Base-by-base conservation (phyloP, 2,329 filamentous ascomycete genomes). In the Dactylellina leptospora region DNA sequence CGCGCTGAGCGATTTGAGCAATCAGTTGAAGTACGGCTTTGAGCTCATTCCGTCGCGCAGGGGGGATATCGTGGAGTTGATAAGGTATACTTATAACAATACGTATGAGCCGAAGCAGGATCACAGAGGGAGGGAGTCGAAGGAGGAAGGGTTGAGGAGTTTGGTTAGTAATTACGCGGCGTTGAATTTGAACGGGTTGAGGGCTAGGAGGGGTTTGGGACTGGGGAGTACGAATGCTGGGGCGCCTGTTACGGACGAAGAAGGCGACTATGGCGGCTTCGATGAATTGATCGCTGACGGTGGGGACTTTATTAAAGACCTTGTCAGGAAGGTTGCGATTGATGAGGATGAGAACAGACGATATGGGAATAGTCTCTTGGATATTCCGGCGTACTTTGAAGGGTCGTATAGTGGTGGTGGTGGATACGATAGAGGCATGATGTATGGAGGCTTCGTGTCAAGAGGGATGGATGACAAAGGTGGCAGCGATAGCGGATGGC, bases 41-140 rank as follows among this genome's bases (percentile, higher is more conserved):
- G 76, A 69, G 1, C 74, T 81, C 4, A 78, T 77, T 51, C 45
- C 61, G 5, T 74, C 76, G n/a, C 74, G 77, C 11, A 63, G 76
- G 2, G 70, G 40, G 1, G 77, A 78, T 47, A 74, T 82, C 10
- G 71, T 78, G n/a, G 76, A 77, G 16, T 69, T 81, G 53, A 54
- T 80, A 33, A 76, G 76, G n/a, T 81, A 79, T 63, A 76, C 76
- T 28, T 82, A 80, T 63, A 74, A 75, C 9, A 78, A 80, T 44
- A 80, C 80, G 13, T 71, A 71, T 30, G 66, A 71, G 30, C 66
- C 66, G n/a, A 71, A 71, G 27, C 66, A 63, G 33, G 66, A 71
- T 20, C 56, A 28, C 4, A 33, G 66, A 5, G 23, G 58, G 16
- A 47, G 36, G 42, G 66, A 71, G 13, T 25, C 28, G 2, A 71